A percentile compares a stretch with the other conserved stretches of the same genome.
Evolutionary conservation across 306 rosid genomes (phyloP).

Genomic region (Fagus crenata): DNA sequence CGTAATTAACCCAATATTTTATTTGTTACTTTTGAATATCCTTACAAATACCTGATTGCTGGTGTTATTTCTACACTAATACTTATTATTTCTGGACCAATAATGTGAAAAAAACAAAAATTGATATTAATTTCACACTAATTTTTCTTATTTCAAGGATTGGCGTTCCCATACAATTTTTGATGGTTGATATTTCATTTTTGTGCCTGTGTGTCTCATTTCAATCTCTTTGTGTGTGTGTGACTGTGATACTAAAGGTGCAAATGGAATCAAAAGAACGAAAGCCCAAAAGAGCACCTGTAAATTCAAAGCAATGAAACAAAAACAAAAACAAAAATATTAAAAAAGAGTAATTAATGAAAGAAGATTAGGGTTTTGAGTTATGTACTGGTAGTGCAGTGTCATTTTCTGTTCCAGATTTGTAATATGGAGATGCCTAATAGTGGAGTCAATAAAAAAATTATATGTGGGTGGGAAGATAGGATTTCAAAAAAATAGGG

Average conservation of each 20-base stretch:
- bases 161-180: too few relatives aligned
- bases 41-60: too few relatives aligned
- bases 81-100: too few relatives aligned
- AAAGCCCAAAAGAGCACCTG: constrained; percentile 27
- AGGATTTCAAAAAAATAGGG: too few relatives aligned
- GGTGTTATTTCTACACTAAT: too few relatives aligned
- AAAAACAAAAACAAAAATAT: constrained; percentile 14
- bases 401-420: constrained; percentile 76
- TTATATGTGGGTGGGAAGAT: too few relatives aligned
- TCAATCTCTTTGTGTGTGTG: constrained; percentile 23
- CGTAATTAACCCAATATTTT: too few relatives aligned
- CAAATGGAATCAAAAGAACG: constrained; percentile 21
- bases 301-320: constrained; percentile 3
- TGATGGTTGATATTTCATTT: constrained; percentile 14
- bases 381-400: constrained; percentile 68
- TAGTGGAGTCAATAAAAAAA: too few relatives aligned
- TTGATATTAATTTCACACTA: too few relatives aligned
- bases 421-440: neutral
- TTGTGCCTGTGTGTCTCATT: neutral
- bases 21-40: too few relatives aligned
- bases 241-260: constrained; percentile 25
- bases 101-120: too few relatives aligned
- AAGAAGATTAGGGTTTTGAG: constrained; percentile 49
- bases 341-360: constrained; percentile 14
- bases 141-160: too few relatives aligned